Evolutionary conservation across 306 rosid species (phyloP), one percentile per base, ranked within the genome.

Genomic region (Fragaria iinumae): DNA sequence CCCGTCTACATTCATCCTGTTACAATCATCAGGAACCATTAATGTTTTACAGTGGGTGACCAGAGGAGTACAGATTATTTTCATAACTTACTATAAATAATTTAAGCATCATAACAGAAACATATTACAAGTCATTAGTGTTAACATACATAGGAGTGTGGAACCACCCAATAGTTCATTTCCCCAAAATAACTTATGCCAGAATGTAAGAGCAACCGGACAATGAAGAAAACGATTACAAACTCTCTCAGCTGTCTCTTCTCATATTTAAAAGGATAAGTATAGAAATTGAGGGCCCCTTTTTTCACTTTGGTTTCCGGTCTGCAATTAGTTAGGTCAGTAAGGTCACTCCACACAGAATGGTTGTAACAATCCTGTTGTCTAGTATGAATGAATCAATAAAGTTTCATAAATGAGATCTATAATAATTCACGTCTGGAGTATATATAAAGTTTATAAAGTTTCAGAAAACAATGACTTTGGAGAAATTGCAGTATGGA

Each of bases 1-100:
- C 96, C 78, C 96, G 96, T 83, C 89, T 92, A 82, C 97, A 95
- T 75, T 95, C 98, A 74, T 86, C 97, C 98, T 95, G 91, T 83
- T 59, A 74, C 36, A 83, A 87, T 74, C 70, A 62, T 71, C 16
- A 80, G 70, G 39, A 71, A 36, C 77, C 67, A 64, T 75, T 64
- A 74, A 65, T 23, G 69, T 60, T 41, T 73, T 39, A 39, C 48
- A 29, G 50, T 36, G 23, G 18, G 49, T 36, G 38, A 77, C 45
- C n/a, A 2, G 18, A 34, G 11, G 18, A 34, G 16, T 21, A 21
- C 11, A 59, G 68, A 29, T 60, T 71, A 77, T 57, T 11, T 47
- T 43, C 20, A 53, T 45, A 83, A 59, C 50, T 64, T 25, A 67
- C 29, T 13, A 20, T 52, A 64, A 8, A 71, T 41, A 23, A 50